Evolutionary conservation across 768 basidiomycete species (phyloP).

Genomic region (Tulasnella sp.): DNA sequence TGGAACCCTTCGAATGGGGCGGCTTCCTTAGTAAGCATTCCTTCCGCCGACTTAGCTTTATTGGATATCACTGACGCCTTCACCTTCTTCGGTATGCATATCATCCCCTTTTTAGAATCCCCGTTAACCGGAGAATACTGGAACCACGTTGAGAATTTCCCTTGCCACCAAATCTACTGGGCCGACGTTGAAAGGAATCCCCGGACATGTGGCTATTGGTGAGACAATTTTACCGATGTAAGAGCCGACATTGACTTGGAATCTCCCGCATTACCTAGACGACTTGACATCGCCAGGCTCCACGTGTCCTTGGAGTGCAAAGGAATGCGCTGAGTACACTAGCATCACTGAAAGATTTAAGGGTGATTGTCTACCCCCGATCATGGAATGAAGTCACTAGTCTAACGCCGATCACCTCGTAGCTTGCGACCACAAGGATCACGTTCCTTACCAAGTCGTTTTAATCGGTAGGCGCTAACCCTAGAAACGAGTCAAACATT

Average conservation of each 20-base stretch:
- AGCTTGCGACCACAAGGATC: neutral
- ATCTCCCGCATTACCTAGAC: neutral
- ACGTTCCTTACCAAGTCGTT: neutral
- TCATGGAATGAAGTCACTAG: neutral
- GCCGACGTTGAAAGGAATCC: conserved; percentile 15
- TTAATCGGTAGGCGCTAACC: neutral
- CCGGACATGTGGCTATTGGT: conserved; percentile 20
- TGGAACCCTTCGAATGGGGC: neutral
- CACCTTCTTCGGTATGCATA: neutral
- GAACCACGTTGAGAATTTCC: conserved; percentile 27
- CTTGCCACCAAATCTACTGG: neutral
- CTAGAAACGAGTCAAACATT: neutral
- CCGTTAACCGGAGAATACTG: conserved; percentile 25
- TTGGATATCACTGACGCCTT: no score
- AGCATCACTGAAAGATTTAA: neutral
- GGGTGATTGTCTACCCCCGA: neutral
- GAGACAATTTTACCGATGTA: neutral
- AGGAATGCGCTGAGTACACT: conserved; percentile 10
- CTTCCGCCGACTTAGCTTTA: neutral
- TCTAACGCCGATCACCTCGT: neutral
- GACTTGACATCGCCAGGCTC: conserved; percentile 22
- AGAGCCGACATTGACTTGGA: neutral
- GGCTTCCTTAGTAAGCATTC: neutral
- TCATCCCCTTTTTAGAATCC: conserved; percentile 5
- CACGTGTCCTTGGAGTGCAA: conserved; percentile 23